These are phyloP conservation scores for Colletotrichum scovillei DNA, from an alignment of 2,329 filamentous ascomycete genomes.

Conservation along the genomic window DNA sequence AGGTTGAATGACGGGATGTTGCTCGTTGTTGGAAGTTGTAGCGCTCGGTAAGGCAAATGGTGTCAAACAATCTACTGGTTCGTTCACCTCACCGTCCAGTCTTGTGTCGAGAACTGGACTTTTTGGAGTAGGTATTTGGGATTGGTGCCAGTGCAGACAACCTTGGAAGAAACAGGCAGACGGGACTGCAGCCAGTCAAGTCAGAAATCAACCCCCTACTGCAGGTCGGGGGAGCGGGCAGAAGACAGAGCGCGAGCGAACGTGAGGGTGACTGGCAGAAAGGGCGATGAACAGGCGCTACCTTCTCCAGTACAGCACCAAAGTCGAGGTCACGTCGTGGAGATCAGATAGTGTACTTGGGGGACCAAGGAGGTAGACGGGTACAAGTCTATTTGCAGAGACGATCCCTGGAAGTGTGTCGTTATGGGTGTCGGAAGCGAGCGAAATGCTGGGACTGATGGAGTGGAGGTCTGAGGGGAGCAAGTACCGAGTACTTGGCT, in stretches of 20 bases:
- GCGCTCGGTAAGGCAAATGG: conserved; percentile 6
- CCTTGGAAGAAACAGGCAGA: not conserved
- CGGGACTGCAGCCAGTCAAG: not conserved
- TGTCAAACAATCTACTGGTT: not conserved
- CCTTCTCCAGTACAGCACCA: not conserved
- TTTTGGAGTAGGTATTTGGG: conserved; percentile 9
- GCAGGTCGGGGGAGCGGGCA: conserved; percentile 26
- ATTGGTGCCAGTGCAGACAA: not conserved
- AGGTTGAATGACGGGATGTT: no score
- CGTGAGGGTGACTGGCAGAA: not conserved
- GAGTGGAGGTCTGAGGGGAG: conserved; percentile 13
- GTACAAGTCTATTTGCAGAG: conserved; percentile 17
- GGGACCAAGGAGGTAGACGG: conserved; percentile 1
- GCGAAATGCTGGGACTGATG: conserved; percentile 8
- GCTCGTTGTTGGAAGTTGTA: conserved; percentile 7
- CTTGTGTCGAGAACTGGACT: conserved; percentile 5
- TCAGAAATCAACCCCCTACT: conserved; percentile 17
- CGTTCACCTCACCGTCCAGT: not conserved
- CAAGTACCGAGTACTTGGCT: conserved; percentile 18
- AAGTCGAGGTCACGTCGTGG: conserved; percentile 27
- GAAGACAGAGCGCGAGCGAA: conserved; percentile 18
- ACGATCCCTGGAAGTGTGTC: conserved; percentile 9
- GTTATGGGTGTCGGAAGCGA: not conserved
- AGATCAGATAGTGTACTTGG: conserved; percentile 29
- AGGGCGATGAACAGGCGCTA: conserved; percentile 28